Evolutionary conservation across 768 basidiomycete genomes (phyloP), one percentile per base, ranked within the genome.

Genomic region (Mycena pura): DNA sequence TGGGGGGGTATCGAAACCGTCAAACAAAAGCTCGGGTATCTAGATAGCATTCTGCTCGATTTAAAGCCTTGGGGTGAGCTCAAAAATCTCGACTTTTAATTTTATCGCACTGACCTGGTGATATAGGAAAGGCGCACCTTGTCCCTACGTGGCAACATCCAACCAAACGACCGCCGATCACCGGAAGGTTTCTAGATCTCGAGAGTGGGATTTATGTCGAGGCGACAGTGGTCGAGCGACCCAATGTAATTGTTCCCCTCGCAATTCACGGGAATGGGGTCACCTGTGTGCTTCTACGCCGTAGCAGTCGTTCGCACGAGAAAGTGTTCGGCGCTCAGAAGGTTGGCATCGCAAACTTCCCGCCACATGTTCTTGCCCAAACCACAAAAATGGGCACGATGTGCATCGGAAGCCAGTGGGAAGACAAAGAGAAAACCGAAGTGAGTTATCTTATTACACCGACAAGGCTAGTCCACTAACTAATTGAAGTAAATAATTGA

Each of bases 311-410:
- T 17, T n/a, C 25, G 2, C 39, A 53, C 39, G 52, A 54, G 41
- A 31, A 29, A 21, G 19, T 53, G 25, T 53, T 40, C 24, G 39
- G 34, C 9, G 55, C 55, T 5, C 55, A 38, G 24, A 57, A 57
- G 32, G 45, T 57, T 24, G 55, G 55, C n/a, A 46, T 57, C n/a
- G 55, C 55, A 29, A 57, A 57, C 21, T 28, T 57, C n/a, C 56
- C 56, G 24, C 46, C 56, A 38, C 31, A 57, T 29, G 11, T 57
- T n/a, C 46, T 57, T 3, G 45, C 56, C n/a, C 45, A 47, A 15
- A 57, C 56, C 29, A 39, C 27, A 8, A 57, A 49, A 21, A 40
- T 39, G 27, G 56, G 56, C 14, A 57, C 46, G 3, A 40, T 57
- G 34, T 48, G 6, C 10, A 45, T 57, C 29, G 55, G 44, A 4